Evolutionary conservation across 2,329 filamentous ascomycete genomes (phyloP).

Genomic region (Colletotrichum sp.): DNA sequence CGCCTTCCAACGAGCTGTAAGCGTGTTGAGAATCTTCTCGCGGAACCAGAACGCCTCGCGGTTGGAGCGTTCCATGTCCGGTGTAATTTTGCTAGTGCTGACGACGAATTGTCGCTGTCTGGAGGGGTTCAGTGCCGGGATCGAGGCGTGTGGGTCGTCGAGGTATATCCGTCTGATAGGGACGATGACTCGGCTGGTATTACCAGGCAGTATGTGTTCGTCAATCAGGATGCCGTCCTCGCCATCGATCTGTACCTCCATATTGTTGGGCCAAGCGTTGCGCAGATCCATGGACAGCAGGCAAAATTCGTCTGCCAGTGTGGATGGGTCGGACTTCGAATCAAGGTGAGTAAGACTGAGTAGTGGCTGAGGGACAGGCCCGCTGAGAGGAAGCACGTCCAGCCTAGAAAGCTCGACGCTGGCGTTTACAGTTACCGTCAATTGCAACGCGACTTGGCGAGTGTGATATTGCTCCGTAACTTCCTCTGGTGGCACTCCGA

Average conservation of each 20-base stretch:
- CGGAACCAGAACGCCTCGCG: constrained; percentile 93
- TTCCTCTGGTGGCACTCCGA: constrained; percentile 74
- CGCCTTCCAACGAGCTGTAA: constrained; percentile 76
- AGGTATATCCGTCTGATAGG: constrained; percentile 78
- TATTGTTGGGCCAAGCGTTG: constrained; percentile 86
- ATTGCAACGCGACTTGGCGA: constrained; percentile 77
- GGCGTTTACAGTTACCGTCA: constrained; percentile 90
- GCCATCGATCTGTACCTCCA: constrained; percentile 68
- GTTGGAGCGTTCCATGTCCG: constrained; percentile 77
- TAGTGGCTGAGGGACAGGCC: constrained; percentile 64
- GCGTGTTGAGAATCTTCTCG: constrained; percentile 74
- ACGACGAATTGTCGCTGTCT: constrained; percentile 94
- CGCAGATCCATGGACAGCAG: constrained; percentile 82
- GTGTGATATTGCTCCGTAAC: constrained; percentile 80
- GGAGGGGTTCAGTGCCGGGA: constrained; percentile 80
- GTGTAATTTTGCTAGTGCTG: constrained; percentile 77
- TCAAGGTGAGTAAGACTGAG: constrained; percentile 53
- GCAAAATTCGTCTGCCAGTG: constrained; percentile 62
- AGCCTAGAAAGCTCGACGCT: constrained; percentile 83
- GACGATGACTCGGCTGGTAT: constrained; percentile 76
- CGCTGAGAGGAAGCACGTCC: constrained; percentile 77
- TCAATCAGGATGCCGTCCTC: constrained; percentile 54
- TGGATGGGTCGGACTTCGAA: constrained; percentile 44
- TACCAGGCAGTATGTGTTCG: constrained; percentile 67
- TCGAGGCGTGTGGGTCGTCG: constrained; percentile 75